Evolutionary conservation across 371 early-diverging fungal species (phyloP).

Genomic region (Encephalitozoon romaleae): DNA sequence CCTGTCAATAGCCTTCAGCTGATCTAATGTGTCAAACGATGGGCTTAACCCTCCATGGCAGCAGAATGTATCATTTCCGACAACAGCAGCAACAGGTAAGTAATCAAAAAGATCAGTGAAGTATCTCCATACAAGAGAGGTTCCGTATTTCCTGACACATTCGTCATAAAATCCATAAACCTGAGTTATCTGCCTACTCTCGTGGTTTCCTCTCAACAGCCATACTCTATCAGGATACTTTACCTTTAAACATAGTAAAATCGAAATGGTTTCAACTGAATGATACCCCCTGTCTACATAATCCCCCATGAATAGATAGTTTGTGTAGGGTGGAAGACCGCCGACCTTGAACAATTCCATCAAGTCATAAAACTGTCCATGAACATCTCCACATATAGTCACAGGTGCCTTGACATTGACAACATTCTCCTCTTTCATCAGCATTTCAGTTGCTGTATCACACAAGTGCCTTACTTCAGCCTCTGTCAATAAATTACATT

Average conservation of each 20-base stretch:
- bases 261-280: constrained; percentile 90
- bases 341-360: constrained; percentile 80
- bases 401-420: constrained; percentile 73
- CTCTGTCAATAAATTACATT: constrained; percentile 68
- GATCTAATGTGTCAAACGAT: constrained; percentile 85
- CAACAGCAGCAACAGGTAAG: constrained; percentile 85
- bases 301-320: constrained; percentile 90
- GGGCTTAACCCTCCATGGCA: constrained; percentile 97
- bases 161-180: constrained; percentile 99
- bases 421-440: constrained; percentile 79
- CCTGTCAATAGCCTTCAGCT: constrained; percentile 84
- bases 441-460: constrained; percentile 69
- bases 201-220: constrained; percentile 96
- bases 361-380: constrained; percentile 90
- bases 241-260: constrained; percentile 85
- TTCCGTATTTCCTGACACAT: constrained; percentile 91
- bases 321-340: constrained; percentile 74
- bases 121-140: constrained; percentile 90
- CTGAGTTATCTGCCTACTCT: constrained; percentile 92
- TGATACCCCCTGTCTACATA: constrained; percentile 99
- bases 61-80: constrained; percentile 85
- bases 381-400: constrained; percentile 88
- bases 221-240: constrained; percentile 85
- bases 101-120: constrained; percentile 97
- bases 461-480: constrained; percentile 74